phyloP scores from a whole-genome alignment of 1,284 basidiomycete species.

The Cystobasidiaceae sp. region DNA sequence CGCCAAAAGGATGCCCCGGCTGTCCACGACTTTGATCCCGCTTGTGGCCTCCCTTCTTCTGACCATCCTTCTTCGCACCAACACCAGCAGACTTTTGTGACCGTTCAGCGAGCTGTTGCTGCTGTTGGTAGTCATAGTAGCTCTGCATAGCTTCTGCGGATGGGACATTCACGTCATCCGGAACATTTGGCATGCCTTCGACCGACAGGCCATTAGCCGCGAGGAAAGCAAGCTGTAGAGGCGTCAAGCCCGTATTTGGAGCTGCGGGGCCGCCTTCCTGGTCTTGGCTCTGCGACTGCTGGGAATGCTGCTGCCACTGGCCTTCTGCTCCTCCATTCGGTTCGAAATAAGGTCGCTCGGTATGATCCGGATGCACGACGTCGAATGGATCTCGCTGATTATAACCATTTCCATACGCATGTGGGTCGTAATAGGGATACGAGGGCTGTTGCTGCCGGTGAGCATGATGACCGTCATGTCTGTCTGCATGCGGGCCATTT shows the following conservation, averaged over 20 bases:
- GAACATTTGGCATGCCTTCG: conserved; percentile 24
- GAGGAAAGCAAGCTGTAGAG: conserved; percentile 20
- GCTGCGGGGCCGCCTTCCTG: not conserved
- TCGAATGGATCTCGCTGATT: conserved; percentile 27
- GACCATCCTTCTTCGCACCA: too few relatives aligned
- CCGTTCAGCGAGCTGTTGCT: not conserved
- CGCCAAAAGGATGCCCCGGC: not conserved
- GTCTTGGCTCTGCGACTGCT: not conserved
- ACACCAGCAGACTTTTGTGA: too few relatives aligned
- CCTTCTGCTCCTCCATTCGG: not conserved
- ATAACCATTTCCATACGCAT: not conserved
- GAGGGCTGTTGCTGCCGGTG: not conserved
- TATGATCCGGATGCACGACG: conserved; percentile 30
- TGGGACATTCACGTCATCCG: not conserved
- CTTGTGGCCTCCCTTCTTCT: too few relatives aligned
- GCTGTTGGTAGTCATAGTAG: not conserved
- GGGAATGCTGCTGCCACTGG: not conserved
- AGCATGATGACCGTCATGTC: not conserved
- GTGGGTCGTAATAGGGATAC: not conserved
- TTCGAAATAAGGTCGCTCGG: conserved; percentile 29
- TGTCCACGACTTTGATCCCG: too few relatives aligned
- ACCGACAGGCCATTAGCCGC: conserved; percentile 21
- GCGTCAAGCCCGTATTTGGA: conserved; percentile 5
- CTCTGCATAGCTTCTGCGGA: conserved; percentile 6
- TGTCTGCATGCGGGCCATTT: not conserved